A percentile compares a stretch with the other conserved stretches of the same genome.
Evolutionary conservation across 352 stramenopile species (phyloP).

Genomic region (Phytophthora pini): DNA sequence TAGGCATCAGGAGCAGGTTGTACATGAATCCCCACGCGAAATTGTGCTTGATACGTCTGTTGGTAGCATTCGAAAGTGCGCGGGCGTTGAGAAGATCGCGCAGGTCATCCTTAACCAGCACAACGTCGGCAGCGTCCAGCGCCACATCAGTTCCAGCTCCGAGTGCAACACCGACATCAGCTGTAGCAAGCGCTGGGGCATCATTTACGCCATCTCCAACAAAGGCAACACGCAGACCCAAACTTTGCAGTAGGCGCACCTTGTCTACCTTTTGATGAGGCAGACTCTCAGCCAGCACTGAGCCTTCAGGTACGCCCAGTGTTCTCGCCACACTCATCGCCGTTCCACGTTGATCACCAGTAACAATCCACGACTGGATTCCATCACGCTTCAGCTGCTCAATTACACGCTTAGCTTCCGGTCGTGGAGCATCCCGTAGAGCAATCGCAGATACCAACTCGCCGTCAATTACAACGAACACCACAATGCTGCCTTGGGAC

Average conservation of each 20-base stretch:
- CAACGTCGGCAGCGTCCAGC: slow-evolving; percentile 73
- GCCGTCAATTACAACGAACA: slow-evolving; percentile 66
- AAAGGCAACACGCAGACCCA: slow-evolving; percentile 79
- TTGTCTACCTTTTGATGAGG: slow-evolving; percentile 85
- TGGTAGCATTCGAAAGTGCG: slow-evolving; percentile 65
- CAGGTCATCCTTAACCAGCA: slow-evolving; percentile 78
- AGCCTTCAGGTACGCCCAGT: slow-evolving; percentile 61
- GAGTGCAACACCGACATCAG: slow-evolving; percentile 72
- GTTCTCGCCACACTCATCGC: slow-evolving; percentile 56
- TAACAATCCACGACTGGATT: slow-evolving; percentile 83
- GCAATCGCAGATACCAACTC: slow-evolving; percentile 60
- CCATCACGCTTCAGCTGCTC: slow-evolving; percentile 55
- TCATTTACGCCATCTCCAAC: slow-evolving; percentile 83
- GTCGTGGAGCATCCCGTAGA: slow-evolving; percentile 55
- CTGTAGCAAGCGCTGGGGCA: slow-evolving; percentile 67
- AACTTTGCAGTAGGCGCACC: slow-evolving; percentile 67
- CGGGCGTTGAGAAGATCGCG: slow-evolving; percentile 70
- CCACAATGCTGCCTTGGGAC: slow-evolving; percentile 62
- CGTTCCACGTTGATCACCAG: slow-evolving; percentile 72
- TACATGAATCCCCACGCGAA: slow-evolving; percentile 81
- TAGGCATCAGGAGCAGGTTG: slow-evolving; percentile 77
- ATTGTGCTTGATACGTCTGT: slow-evolving; percentile 77
- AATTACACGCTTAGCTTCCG: slow-evolving; percentile 61
- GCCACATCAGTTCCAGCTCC: slow-evolving; percentile 75
- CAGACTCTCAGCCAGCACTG: slow-evolving; percentile 66